Evolutionary conservation across 2,329 filamentous ascomycete species (phyloP).

Genomic region (Paraconiothyrium sp.): DNA sequence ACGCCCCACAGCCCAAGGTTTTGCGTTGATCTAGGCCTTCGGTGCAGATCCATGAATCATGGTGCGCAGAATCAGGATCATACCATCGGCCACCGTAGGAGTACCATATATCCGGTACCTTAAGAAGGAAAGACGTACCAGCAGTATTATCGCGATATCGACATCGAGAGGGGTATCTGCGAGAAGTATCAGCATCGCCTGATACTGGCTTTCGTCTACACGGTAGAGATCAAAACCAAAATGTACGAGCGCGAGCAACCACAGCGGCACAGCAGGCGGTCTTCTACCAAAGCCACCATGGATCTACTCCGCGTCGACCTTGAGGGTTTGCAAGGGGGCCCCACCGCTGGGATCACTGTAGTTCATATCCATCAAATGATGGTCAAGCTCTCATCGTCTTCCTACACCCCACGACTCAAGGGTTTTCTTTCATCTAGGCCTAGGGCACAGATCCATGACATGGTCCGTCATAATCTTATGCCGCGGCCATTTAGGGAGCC

Average conservation of each 20-base stretch:
- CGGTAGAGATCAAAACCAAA: neutral
- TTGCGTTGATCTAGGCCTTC: slow-evolving; percentile 3
- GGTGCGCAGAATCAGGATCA: neutral
- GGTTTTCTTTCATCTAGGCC: slow-evolving; percentile 4
- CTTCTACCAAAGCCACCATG: slow-evolving; percentile 6
- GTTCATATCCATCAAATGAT: too few relatives aligned
- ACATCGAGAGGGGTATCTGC: too few relatives aligned
- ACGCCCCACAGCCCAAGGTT: slow-evolving; percentile 3
- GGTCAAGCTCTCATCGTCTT: too few relatives aligned
- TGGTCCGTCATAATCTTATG: neutral
- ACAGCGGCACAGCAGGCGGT: slow-evolving; percentile 7
- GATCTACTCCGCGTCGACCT: neutral
- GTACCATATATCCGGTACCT: too few relatives aligned
- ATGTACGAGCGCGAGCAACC: slow-evolving; percentile 10
- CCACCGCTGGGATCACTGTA: neutral
- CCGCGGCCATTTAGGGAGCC: neutral
- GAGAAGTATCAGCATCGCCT: too few relatives aligned
- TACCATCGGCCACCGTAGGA: too few relatives aligned
- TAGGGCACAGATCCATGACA: too few relatives aligned
- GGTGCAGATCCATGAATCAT: neutral
- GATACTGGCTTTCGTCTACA: too few relatives aligned
- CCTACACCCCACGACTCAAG: neutral
- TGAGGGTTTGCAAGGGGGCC: neutral
- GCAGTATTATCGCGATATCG: too few relatives aligned
- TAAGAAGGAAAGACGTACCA: too few relatives aligned